Evolutionary conservation across 371 early-diverging fungal genomes (phyloP).

Genomic region (Rhizopus delemar): DNA sequence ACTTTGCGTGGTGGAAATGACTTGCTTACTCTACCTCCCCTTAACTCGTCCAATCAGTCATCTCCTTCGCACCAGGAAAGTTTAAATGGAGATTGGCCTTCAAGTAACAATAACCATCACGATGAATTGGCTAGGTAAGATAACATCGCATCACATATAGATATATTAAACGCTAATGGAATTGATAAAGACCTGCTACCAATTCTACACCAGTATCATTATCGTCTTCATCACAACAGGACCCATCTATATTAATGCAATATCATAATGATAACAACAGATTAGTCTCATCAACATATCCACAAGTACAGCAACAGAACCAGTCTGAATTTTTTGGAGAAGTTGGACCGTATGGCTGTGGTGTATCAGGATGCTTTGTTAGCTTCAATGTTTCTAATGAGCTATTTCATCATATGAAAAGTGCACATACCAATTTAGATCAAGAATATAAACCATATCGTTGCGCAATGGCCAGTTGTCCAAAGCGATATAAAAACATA

Average conservation of each 20-base stretch:
- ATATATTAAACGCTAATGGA: not conserved
- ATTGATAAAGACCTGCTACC: slow-evolving; percentile 1
- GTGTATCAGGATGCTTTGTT: slow-evolving; percentile 57
- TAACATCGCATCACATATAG: not conserved
- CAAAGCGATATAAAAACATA: slow-evolving; percentile 92
- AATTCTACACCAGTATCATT: slow-evolving; percentile 5
- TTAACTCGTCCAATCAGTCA: slow-evolving; percentile 14
- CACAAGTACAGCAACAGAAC: slow-evolving; percentile 11
- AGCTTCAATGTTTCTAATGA: slow-evolving; percentile 62
- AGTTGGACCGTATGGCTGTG: slow-evolving; percentile 71
- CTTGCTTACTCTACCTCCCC: slow-evolving; percentile 25
- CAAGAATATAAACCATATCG: slow-evolving; percentile 65
- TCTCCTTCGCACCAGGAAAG: slow-evolving; percentile 2
- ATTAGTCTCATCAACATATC: slow-evolving; percentile 1
- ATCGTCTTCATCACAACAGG: slow-evolving; percentile 14
- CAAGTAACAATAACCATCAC: not conserved
- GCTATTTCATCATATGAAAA: slow-evolving; percentile 71
- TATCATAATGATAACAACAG: slow-evolving; percentile 9
- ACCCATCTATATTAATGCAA: slow-evolving; percentile 20
- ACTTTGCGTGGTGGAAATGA: slow-evolving; percentile 2
- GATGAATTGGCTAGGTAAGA: not conserved
- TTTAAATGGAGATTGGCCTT: not conserved
- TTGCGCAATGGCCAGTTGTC: slow-evolving; percentile 82
- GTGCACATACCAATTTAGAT: slow-evolving; percentile 52
- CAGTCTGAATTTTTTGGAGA: slow-evolving; percentile 20